Percentiles rank a stretch among this genome's conserved stretches.
Evolutionary conservation across 805 yeast genomes (phyloP).

Genomic region (Lachancea meyersii): DNA sequence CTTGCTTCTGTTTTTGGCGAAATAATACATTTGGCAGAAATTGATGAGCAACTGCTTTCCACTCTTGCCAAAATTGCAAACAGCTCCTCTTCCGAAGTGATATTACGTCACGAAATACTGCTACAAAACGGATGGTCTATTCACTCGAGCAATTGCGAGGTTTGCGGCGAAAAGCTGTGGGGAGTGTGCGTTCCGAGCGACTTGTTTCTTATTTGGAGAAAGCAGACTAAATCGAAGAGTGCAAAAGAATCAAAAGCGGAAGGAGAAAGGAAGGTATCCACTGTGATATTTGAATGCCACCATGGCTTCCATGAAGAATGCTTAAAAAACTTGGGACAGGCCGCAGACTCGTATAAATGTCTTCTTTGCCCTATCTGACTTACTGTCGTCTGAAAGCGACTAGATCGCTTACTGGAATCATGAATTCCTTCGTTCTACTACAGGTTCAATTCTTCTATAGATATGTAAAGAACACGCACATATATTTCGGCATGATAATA

Average conservation of each 20-base stretch:
- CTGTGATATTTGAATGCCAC: constrained; percentile 24
- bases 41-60: constrained; percentile 52
- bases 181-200: constrained; percentile 53
- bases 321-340: constrained; percentile 27
- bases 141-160: constrained; percentile 53
- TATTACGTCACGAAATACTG: constrained; percentile 38
- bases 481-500: no score
- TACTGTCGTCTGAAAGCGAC: background rate
- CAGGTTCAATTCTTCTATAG: no score
- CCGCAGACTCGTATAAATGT: constrained; percentile 15
- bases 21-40: constrained; percentile 55
- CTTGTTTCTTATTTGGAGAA: constrained; percentile 55
- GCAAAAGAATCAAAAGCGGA: background rate
- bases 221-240: constrained; percentile 11
- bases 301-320: constrained; percentile 30
- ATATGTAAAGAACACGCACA: no score
- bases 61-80: constrained; percentile 51
- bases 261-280: background rate
- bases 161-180: constrained; percentile 70
- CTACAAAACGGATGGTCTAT: constrained; percentile 61
- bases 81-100: constrained; percentile 45
- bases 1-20: constrained; percentile 55
- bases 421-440: no score
- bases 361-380: constrained; percentile 16
- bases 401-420: no score